Conservation (phyloP, 2,329 filamentous ascomycete genomes). For the Fusarium nurragi region DNA sequence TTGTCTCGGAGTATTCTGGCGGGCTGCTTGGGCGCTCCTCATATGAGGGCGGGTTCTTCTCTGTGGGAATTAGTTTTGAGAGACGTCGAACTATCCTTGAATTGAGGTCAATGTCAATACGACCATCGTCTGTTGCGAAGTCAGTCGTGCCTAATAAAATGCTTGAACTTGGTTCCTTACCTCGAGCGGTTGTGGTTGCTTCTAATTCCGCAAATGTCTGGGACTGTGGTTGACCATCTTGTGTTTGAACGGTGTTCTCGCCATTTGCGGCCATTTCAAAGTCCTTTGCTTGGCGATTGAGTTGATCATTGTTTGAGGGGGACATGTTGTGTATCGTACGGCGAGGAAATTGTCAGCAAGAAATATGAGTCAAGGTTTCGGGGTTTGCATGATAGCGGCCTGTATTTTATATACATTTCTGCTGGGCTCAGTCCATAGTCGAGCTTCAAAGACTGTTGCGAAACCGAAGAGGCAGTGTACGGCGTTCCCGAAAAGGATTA, state of each 20-base stretch:
- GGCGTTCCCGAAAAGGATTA: not conserved
- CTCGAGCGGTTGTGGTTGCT: not conserved
- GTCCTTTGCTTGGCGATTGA: not conserved
- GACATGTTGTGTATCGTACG: no score
- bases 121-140: not conserved
- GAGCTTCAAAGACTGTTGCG: not conserved
- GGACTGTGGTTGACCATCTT: not conserved
- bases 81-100: slow-evolving; percentile 16
- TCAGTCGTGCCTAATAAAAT: not conserved
- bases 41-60: not conserved
- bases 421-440: not conserved
- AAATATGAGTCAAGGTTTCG: no score
- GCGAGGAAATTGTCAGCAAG: no score
- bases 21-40: not conserved
- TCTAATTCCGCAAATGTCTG: not conserved
- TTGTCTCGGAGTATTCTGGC: not conserved
- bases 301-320: not conserved
- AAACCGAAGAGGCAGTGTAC: not conserved
- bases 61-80: not conserved
- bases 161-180: not conserved
- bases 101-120: slow-evolving; percentile 18
- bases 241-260: not conserved
- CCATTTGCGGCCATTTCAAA: not conserved
- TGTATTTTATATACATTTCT: not conserved
- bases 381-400: no score